These are phyloP conservation scores for Rhizoclosmatium globosum DNA, from an alignment of 192 early-diverging fungal genomes.

Conservation along the genomic window DNA sequence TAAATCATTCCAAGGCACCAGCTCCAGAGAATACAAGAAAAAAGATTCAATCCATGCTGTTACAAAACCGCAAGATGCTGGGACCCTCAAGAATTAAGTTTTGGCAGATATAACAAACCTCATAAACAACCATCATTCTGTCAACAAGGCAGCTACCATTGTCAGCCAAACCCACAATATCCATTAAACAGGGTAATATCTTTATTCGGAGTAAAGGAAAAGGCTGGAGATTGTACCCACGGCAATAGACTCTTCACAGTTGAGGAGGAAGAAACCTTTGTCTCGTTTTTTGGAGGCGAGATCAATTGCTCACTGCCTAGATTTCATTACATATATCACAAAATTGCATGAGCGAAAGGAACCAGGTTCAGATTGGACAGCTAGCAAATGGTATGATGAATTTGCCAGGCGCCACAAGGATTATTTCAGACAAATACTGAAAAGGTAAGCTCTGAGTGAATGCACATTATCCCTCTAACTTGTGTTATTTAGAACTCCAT, in stretches of 20 bases:
- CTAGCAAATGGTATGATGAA: background rate
- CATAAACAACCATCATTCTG: background rate
- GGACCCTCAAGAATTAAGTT: background rate
- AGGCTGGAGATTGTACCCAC: background rate
- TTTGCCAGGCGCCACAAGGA: background rate
- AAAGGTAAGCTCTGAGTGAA: too few relatives aligned
- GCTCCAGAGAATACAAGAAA: background rate
- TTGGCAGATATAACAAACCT: constrained; percentile 4
- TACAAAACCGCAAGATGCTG: background rate
- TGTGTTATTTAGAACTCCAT: too few relatives aligned
- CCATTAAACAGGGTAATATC: background rate
- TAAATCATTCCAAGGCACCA: background rate
- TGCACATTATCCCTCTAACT: too few relatives aligned
- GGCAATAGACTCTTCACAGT: background rate
- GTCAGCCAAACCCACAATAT: background rate
- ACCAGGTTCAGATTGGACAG: background rate
- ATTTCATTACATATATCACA: background rate
- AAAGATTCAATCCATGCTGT: background rate
- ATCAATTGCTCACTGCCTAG: background rate
- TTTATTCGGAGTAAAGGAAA: background rate
- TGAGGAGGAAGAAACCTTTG: background rate
- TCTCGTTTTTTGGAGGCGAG: background rate
- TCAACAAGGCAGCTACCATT: background rate
- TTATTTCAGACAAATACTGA: background rate
- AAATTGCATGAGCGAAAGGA: background rate